Conservation (phyloP, 2,329 filamentous ascomycete species). For the Aulographum hederae region DNA sequence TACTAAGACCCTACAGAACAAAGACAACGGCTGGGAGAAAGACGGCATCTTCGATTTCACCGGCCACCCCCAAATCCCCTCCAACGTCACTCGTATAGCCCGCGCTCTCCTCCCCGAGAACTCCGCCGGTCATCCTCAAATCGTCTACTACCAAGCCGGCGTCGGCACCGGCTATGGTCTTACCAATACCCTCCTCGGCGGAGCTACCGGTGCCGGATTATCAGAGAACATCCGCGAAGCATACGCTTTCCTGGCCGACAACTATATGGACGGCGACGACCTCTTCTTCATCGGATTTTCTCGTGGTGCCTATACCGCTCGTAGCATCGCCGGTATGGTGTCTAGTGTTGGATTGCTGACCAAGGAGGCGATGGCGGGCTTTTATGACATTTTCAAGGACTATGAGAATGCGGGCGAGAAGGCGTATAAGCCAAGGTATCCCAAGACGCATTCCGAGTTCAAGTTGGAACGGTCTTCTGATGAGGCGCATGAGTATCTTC, state of each 20-base stretch:
- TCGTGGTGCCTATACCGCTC: slow-evolving; percentile 23
- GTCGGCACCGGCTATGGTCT: slow-evolving; percentile 12
- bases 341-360: slow-evolving; percentile 9
- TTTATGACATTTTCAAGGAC: slow-evolving; percentile 8
- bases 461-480: slow-evolving; percentile 1
- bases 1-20: too few relatives aligned
- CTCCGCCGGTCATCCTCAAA: slow-evolving; percentile 14
- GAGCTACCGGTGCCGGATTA: slow-evolving; percentile 13
- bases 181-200: slow-evolving; percentile 7
- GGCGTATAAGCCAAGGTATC: slow-evolving; percentile 2
- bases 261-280: slow-evolving; percentile 31
- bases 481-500: neutral
- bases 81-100: slow-evolving; percentile 21
- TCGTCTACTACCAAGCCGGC: slow-evolving; percentile 23
- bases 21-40: slow-evolving; percentile 10
- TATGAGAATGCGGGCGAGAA: slow-evolving; percentile 7
- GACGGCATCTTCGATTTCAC: neutral
- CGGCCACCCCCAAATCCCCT: slow-evolving; percentile 10
- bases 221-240: slow-evolving; percentile 37
- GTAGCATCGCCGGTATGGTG: slow-evolving; percentile 10
- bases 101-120: slow-evolving; percentile 17
- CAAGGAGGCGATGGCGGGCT: slow-evolving; percentile 7
- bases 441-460: slow-evolving; percentile 2
- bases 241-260: slow-evolving; percentile 43
- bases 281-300: slow-evolving; percentile 28